Conservation (phyloP, 352 stramenopile genomes). For the Phytophthora aleatoria region DNA sequence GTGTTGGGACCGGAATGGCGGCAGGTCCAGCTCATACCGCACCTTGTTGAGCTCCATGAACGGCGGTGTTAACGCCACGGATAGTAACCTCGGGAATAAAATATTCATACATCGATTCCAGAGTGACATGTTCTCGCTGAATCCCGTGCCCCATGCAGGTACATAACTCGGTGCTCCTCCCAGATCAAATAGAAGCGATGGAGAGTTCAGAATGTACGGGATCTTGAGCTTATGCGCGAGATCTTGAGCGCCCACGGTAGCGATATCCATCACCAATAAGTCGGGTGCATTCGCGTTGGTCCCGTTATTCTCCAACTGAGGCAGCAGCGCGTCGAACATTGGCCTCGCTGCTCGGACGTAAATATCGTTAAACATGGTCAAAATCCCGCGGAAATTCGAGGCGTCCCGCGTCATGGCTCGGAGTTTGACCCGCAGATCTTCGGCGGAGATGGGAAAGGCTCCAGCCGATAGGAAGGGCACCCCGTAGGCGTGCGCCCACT, state of each 20-base stretch:
- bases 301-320: constrained; percentile 39
- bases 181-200: constrained; percentile 86
- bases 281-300: constrained; percentile 42
- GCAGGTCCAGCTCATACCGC: constrained; percentile 73
- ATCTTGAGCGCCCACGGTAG: constrained; percentile 78
- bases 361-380: constrained; percentile 91
- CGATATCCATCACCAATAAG: constrained; percentile 83
- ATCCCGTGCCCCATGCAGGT: constrained; percentile 85
- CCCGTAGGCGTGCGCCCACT: constrained; percentile 64
- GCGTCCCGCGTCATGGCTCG: constrained; percentile 82
- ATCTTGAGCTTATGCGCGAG: constrained; percentile 79
- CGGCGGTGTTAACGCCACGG: constrained; percentile 84
- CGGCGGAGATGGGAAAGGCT: constrained; percentile 71
- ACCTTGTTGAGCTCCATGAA: constrained; percentile 92
- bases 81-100: constrained; percentile 85
- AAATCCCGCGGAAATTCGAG: constrained; percentile 84
- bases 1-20: constrained; percentile 83
- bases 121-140: constrained; percentile 82
- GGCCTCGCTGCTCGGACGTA: constrained; percentile 76
- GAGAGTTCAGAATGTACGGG: constrained; percentile 84
- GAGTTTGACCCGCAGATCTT: constrained; percentile 73
- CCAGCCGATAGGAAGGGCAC: constrained; percentile 78
- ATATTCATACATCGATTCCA: constrained; percentile 91
- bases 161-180: constrained; percentile 75
- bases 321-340: constrained; percentile 80